Evolutionary conservation across 2,329 filamentous ascomycete genomes (phyloP), one percentile per base, ranked within the genome.

Genomic region (Alternaria infectoria): DNA sequence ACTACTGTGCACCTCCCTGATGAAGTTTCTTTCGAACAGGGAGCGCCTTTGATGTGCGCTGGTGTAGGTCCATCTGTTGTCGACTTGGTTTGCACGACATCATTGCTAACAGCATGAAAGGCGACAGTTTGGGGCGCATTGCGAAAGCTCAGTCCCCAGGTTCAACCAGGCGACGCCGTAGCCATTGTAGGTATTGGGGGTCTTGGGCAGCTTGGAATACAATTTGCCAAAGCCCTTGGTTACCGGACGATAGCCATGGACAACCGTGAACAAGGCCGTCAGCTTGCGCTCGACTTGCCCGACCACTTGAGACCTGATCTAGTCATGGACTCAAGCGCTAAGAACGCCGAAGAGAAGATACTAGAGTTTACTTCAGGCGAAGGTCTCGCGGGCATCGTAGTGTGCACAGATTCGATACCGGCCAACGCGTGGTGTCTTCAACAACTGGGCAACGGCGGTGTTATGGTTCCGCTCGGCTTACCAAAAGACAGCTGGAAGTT

Each of bases 121-220:
- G 69, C 73, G n/a, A 74, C 72, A n/a, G 69, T 69, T 45, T 71
- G 71, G 71, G 71, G 73, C 26, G 71, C 69, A 6, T 52, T 74
- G 36, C 57, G 59, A 45, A 73, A 73, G 11, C 49, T 71, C 13
- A 66, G 55, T 43, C 67, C 67, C 36, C 69, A 71, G 10, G 68
- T 69, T 21, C 83, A 86, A 46, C 87, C 91, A 6, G 92, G 92
- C 21, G 89, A 95, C 79, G 87, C 85, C 17, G 88, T 96, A 15
- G 93, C 91, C 67, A 89, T 96, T 65, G 91, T 95, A 59, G 93
- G 93, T 71, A 93, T 92, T 23, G 92, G 92, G 65, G 91, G 92
- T 67, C 86, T 96, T 61, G 92, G 92, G n/a, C 89, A 86, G 61
- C 83, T 95, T 69, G 92, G 91, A 23, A 84, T 91, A 69, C 93